Evolutionary conservation across 805 yeast genomes (phyloP).

Genomic region (Candida boleticola): DNA sequence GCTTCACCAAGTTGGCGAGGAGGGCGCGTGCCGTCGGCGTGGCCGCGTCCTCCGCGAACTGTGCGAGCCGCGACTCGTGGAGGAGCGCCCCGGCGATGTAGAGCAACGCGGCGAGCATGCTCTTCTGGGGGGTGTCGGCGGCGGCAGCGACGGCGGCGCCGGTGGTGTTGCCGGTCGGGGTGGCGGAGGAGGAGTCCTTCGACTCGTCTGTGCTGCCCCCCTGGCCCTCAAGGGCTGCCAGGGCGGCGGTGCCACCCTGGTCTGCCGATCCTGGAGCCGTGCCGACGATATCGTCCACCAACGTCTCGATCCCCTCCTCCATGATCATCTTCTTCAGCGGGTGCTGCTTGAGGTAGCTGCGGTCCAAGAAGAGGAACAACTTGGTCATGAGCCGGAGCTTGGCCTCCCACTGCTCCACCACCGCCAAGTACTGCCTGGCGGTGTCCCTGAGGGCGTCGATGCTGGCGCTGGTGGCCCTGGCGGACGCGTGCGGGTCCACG

Average conservation of each 20-base stretch:
- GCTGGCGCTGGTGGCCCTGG: neutral
- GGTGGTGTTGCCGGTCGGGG: neutral
- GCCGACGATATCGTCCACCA: constrained; percentile 13
- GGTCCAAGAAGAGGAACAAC: constrained; percentile 35
- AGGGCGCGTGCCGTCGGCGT: neutral
- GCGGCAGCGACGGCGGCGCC: neutral
- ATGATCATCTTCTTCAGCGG: constrained; percentile 25
- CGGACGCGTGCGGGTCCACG: neutral
- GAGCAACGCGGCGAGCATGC: neutral
- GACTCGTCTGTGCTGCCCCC: neutral
- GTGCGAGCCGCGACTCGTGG: neutral
- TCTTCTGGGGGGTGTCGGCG: neutral
- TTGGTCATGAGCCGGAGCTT: constrained; percentile 23
- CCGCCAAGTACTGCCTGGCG: constrained; percentile 13
- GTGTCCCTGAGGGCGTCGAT: neutral
- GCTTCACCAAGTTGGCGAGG: constrained; percentile 15
- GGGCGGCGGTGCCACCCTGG: neutral
- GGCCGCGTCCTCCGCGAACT: neutral
- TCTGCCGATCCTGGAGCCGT: neutral
- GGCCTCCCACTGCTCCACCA: constrained; percentile 22
- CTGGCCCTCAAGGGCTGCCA: neutral
- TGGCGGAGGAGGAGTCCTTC: neutral
- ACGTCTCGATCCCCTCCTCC: constrained; percentile 22
- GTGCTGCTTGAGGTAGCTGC: constrained; percentile 32
- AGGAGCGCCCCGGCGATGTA: neutral